These are phyloP conservation scores for Posidonia oceanica DNA, from an alignment of 116 monocot species.

Conservation along the genomic window DNA sequence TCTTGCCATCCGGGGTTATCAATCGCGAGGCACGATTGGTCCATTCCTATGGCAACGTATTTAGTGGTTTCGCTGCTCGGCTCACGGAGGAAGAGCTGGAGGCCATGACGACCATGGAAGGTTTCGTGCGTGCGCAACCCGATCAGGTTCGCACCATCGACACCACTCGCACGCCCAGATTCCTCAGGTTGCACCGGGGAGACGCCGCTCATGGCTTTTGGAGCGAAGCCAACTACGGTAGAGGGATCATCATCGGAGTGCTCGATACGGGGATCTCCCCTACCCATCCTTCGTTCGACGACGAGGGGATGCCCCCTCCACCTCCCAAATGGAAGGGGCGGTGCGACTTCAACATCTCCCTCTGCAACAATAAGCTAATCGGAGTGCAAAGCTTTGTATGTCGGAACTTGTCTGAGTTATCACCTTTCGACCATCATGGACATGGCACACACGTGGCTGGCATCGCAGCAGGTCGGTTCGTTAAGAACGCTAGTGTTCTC, in stretches of 20 bases:
- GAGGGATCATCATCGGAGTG: slow-evolving; percentile 25
- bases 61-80: slow-evolving; percentile 12
- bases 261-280: slow-evolving; percentile 23
- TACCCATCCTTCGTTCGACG: slow-evolving; percentile 41
- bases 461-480: slow-evolving; percentile 6
- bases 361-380: slow-evolving; percentile 15
- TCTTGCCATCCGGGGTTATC: not conserved
- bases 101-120: slow-evolving; percentile 5
- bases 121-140: slow-evolving; percentile 21
- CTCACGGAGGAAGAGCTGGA: slow-evolving; percentile 5
- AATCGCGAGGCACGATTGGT: not conserved
- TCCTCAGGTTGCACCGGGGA: slow-evolving; percentile 20
- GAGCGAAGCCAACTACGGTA: slow-evolving; percentile 17
- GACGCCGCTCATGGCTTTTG: slow-evolving; percentile 6
- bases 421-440: not conserved
- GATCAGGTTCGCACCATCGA: slow-evolving; percentile 4
- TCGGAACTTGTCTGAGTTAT: not conserved
- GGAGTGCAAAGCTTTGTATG: slow-evolving; percentile 2
- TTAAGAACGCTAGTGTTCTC: not conserved
- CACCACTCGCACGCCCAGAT: slow-evolving; percentile 50
- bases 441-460: slow-evolving; percentile 8
- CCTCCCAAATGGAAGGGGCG: slow-evolving; percentile 42
- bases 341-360: not conserved
- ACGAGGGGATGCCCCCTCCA: slow-evolving; percentile 25
- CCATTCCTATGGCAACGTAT: not conserved